These are phyloP conservation scores for Solanum commersonii DNA, from an alignment of 257 asterid genomes.

Conservation along the genomic window DNA sequence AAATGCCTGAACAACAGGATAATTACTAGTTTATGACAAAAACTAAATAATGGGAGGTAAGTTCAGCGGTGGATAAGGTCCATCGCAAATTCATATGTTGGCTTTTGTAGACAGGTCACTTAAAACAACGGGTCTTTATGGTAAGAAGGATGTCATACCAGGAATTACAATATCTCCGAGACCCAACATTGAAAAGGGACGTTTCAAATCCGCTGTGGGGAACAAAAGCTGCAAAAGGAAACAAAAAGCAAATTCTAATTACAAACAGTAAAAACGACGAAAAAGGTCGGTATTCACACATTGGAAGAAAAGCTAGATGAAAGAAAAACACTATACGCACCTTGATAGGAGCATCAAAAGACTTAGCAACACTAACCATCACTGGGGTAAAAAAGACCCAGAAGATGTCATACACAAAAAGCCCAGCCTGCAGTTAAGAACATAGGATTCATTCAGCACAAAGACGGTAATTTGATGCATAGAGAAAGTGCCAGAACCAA, in stretches of 20 bases:
- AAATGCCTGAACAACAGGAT: constrained; percentile 50
- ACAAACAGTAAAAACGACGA: neutral
- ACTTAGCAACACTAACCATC: constrained; percentile 96
- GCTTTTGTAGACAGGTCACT: neutral
- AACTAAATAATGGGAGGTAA: neutral
- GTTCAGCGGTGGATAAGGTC: neutral
- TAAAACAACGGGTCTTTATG: neutral
- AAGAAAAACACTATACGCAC: constrained; percentile 12
- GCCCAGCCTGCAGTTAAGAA: constrained; percentile 67
- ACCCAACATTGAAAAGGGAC: constrained; percentile 97
- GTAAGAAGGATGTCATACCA: constrained; percentile 29
- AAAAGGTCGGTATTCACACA: neutral
- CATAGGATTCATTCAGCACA: neutral
- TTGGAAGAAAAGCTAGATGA: neutral
- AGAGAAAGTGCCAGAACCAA: neutral
- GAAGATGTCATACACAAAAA: constrained; percentile 84
- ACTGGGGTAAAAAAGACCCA: constrained; percentile 99
- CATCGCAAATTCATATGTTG: neutral
- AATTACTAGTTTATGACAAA: neutral
- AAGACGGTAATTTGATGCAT: neutral
- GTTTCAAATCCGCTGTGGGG: constrained; percentile 73
- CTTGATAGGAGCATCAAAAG: constrained; percentile 97
- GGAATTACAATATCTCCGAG: constrained; percentile 99
- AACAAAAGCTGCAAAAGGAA: constrained; percentile 66
- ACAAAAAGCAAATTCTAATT: neutral